Evolutionary conservation across 805 yeast genomes (phyloP).

Genomic region (Candida oleophila): DNA sequence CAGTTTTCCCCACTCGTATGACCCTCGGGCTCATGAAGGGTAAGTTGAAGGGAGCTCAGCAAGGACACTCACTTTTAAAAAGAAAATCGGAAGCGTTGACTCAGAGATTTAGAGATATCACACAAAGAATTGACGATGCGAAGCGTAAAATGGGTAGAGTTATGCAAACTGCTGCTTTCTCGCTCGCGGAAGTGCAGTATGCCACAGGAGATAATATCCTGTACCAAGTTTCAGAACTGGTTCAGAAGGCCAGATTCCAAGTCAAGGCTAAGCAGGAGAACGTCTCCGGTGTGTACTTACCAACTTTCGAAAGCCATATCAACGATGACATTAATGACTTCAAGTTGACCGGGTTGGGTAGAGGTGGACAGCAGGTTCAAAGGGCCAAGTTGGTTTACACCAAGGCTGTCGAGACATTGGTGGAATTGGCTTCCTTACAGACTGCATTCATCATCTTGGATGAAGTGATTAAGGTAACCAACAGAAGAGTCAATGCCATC

Average conservation of each 20-base stretch:
- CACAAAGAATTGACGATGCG: conserved; percentile 89
- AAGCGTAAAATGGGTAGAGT: conserved; percentile 97
- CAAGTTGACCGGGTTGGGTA: conserved; percentile 93
- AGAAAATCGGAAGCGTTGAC: conserved; percentile 97
- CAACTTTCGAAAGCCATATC: conserved; percentile 84
- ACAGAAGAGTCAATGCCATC: conserved; percentile 97
- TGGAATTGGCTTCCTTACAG: conserved; percentile 92
- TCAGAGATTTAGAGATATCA: conserved; percentile 92
- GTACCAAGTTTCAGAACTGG: conserved; percentile 94
- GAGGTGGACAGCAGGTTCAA: conserved; percentile 98
- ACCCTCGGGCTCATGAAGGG: conserved; percentile 93
- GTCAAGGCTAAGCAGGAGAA: conserved; percentile 92
- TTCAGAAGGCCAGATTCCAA: conserved; percentile 84
- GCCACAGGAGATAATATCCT: conserved; percentile 97
- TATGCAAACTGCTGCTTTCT: conserved; percentile 97
- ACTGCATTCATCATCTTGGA: conserved; percentile 95
- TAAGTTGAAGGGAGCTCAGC: conserved; percentile 95
- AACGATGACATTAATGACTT: conserved; percentile 89
- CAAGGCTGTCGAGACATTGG: conserved; percentile 94
- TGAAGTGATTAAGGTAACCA: conserved; percentile 96
- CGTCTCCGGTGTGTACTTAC: conserved; percentile 92
- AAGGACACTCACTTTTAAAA: conserved; percentile 89
- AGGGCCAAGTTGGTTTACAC: conserved; percentile 91
- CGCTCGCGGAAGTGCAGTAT: conserved; percentile 94
- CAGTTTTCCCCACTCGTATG: conserved; percentile 97